Evolutionary conservation across 495 filamentous ascomycete species (phyloP).

Genomic region (Penicillium egyptiacum): DNA sequence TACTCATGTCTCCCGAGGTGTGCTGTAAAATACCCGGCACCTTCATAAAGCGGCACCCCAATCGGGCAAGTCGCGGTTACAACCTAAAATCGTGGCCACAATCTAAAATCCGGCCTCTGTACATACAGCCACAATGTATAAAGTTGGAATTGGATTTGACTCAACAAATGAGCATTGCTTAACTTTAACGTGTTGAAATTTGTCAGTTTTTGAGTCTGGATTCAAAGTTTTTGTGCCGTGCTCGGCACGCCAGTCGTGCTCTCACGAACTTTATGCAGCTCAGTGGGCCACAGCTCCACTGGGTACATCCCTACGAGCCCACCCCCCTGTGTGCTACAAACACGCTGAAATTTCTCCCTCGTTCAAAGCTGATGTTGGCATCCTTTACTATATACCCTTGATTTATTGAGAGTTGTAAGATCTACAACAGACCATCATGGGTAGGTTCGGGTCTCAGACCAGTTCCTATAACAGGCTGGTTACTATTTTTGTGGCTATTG

Average conservation of each 20-base stretch:
- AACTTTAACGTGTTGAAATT: too few species aligned
- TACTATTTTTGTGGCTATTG: constrained; percentile 38
- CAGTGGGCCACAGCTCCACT: constrained; percentile 13
- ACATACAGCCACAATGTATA: too few species aligned
- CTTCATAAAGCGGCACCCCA: too few species aligned
- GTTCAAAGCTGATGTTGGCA: not conserved
- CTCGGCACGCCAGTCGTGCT: constrained; percentile 12
- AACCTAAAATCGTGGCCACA: too few species aligned
- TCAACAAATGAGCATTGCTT: too few species aligned
- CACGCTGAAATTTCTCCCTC: not conserved
- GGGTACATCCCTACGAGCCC: not conserved
- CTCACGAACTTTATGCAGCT: constrained; percentile 10
- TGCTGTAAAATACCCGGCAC: too few species aligned
- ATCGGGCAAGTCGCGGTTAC: too few species aligned
- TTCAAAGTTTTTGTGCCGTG: constrained; percentile 2
- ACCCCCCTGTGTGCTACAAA: constrained; percentile 10
- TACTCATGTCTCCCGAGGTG: too few species aligned
- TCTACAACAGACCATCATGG: constrained; percentile 3
- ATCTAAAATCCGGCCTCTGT: too few species aligned
- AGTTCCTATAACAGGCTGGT: constrained; percentile 39
- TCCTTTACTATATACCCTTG: not conserved
- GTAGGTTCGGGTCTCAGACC: constrained; percentile 29
- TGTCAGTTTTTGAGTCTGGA: not conserved
- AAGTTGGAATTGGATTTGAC: too few species aligned
- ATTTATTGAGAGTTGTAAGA: not conserved